Evolutionary conservation across 208 protist species (phyloP).

Genomic region (Trypanosoma melophagium): DNA sequence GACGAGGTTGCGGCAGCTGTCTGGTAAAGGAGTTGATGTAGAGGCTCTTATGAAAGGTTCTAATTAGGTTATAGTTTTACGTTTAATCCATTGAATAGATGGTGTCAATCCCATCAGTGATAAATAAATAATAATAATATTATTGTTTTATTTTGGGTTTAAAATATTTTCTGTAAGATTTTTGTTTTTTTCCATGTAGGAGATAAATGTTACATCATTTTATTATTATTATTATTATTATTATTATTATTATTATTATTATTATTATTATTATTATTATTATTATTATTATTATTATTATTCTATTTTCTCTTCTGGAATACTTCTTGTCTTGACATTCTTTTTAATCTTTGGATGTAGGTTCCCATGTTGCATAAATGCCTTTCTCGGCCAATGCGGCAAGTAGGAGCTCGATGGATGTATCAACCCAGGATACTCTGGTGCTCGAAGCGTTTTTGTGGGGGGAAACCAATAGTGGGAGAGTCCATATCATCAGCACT

Average conservation of each 20-base stretch:
- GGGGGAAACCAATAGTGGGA: neutral
- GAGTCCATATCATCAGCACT: neutral
- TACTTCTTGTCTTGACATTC: neutral
- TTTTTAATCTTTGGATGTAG: neutral
- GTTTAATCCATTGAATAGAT: conserved; percentile 6
- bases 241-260: neutral
- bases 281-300: neutral
- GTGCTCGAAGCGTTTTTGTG: conserved; percentile 15
- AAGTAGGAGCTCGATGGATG: neutral
- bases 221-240: neutral
- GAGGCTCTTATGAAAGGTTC: conserved; percentile 66
- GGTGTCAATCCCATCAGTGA: too few relatives aligned
- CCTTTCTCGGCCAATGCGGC: conserved; percentile 3
- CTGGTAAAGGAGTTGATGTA: conserved; percentile 74
- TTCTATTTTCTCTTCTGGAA: neutral
- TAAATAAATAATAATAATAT: too few relatives aligned
- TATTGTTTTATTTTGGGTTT: too few relatives aligned
- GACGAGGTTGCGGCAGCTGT: conserved; percentile 82
- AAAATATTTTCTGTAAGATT: too few relatives aligned
- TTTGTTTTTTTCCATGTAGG: too few relatives aligned
- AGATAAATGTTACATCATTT: too few relatives aligned
- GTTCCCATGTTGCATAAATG: conserved; percentile 1
- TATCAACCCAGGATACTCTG: neutral
- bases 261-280: too few relatives aligned
- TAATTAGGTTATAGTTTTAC: conserved; percentile 16